Evolutionary conservation across 1,284 basidiomycete species (phyloP), one percentile per base, ranked within the genome.

Genomic region (Cryptococcus maquisensis): DNA sequence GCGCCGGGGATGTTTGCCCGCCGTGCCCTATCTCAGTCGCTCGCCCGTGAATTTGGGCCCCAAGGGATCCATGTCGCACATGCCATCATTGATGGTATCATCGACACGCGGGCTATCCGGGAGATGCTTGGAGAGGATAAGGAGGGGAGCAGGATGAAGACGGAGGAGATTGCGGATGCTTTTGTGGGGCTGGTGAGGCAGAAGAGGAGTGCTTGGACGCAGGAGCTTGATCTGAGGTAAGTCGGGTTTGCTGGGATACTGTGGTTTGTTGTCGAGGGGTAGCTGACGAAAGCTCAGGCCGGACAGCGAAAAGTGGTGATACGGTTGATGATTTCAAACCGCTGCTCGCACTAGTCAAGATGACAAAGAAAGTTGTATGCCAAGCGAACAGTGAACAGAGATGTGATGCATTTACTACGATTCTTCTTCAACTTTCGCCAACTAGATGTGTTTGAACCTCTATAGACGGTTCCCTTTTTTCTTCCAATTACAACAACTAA

Each of bases 31-130:
- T 49, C 66, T 15, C 68, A 77, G 67, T 67, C 64, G 1, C 65
- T 76, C 3, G 72, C 75, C 3, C 60, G 75, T 12, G 78, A 79
- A 60, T 79, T 78, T 53, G 73, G 73, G 1, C 71, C 75, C 0
- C 54, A 76, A 51, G 75, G 73, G 1, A 56, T 79, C 7, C 78
- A 79, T 49, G 77, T 79, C 13, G 64, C 66, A 3, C 77, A 79
- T 61, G 66, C 72, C 26, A 62, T 79, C 26, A 55, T 79, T 12
- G 78, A 79, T 51, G 77, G 77, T 4, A 39, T 68, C 40, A 75
- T 76, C 47, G 61, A 70, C 47, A 71, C 71, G 3, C 55, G 59
- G n/a, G 56, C 60, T 20, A 62, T 68, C 8, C 37, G 41, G 13
- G 54, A 54, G 1, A 55, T 61, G 47, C 53, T 62, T 35, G 70